Evolutionary conservation across 805 yeast genomes (phyloP), one percentile per base, ranked within the genome.

Genomic region (Starmerella vaccinii): DNA sequence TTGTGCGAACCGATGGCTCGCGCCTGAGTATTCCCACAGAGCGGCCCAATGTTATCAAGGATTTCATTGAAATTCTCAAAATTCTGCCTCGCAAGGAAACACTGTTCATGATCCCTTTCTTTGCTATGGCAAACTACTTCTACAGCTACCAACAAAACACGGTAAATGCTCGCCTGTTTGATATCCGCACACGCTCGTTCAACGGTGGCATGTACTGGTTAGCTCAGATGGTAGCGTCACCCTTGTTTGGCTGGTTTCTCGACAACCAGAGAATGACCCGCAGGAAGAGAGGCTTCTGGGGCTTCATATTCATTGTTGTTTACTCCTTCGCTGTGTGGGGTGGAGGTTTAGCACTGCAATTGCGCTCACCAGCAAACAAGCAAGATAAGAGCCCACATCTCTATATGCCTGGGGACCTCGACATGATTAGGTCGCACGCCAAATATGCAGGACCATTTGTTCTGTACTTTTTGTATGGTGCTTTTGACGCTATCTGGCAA

Each of bases 141-240:
- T 77, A 77, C 69, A 76, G 82, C 42, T 79, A 79, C 64, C 82
- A 79, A 65, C 78, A 76, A 59, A 77, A 77, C 62, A 77, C 75
- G 52, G 69, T 73, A 64, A 78, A 78, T 61, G 75, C 74, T 37
- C 76, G 74, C 19, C 67, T 74, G 45, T 79, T 79, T 65, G 77
- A 74, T 58, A 63, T 78, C 52, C 71, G 82, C 63, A 76, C 84
- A 19, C 71, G 84, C 57, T 76, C 83, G 4, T 71, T 79, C 60
- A 79, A 79, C 67, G 75, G 78, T 18, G 68, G 78, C 45, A 71
- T 79, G 44, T 80, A 77, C 66, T 80, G 82, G 82, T 62, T 74
- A 46, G 64, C 76, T 48, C 43, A 39, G n/a, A 82, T 79, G 65
- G 77, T 79, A 74, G 43, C 75, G 49, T 77, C 83, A 34, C 64